Percentiles rank a stretch among this genome's conserved stretches.
phyloP scores from a whole-genome alignment of 1,139 yeast species.

The Wickerhamiella infanticola region DNA sequence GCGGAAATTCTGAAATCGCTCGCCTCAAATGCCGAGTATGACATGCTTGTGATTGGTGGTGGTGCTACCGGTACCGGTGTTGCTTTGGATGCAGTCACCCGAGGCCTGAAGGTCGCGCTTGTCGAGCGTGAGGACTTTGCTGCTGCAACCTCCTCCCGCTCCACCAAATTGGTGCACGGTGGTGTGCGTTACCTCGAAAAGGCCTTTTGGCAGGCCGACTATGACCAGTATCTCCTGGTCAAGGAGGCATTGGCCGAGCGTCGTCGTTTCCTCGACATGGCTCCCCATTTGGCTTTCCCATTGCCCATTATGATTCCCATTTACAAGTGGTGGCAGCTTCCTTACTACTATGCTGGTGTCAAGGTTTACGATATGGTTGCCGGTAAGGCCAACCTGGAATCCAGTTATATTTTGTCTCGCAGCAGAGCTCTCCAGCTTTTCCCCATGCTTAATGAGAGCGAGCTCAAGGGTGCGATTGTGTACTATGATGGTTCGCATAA shows the following conservation, averaged over 20 bases:
- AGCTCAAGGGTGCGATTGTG: constrained; percentile 78
- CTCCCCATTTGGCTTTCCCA: constrained; percentile 79
- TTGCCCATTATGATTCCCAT: constrained; percentile 92
- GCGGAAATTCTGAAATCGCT: constrained; percentile 14
- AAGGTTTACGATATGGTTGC: constrained; percentile 90
- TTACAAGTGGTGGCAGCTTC: constrained; percentile 91
- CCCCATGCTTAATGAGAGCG: constrained; percentile 72
- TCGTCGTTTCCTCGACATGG: constrained; percentile 75
- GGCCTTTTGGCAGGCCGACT: constrained; percentile 74
- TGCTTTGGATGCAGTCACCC: constrained; percentile 79
- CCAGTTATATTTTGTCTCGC: constrained; percentile 59
- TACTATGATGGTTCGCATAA: constrained; percentile 94
- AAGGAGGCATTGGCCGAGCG: constrained; percentile 91
- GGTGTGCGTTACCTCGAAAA: constrained; percentile 93
- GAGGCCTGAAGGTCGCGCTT: constrained; percentile 80
- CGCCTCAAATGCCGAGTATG: constrained; percentile 30
- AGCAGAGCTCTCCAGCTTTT: constrained; percentile 58
- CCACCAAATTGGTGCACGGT: constrained; percentile 97
- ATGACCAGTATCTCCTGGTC: constrained; percentile 81
- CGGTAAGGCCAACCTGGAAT: constrained; percentile 70
- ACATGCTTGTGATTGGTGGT: constrained; percentile 77
- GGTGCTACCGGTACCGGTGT: constrained; percentile 95
- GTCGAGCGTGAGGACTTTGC: constrained; percentile 84
- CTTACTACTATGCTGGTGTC: constrained; percentile 85
- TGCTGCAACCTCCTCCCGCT: constrained; percentile 80